A percentile compares a stretch with the other conserved stretches of the same genome.
These are phyloP conservation scores for Penicillium sp. DNA, from an alignment of 2,329 filamentous ascomycete species.

Conservation along the genomic window DNA sequence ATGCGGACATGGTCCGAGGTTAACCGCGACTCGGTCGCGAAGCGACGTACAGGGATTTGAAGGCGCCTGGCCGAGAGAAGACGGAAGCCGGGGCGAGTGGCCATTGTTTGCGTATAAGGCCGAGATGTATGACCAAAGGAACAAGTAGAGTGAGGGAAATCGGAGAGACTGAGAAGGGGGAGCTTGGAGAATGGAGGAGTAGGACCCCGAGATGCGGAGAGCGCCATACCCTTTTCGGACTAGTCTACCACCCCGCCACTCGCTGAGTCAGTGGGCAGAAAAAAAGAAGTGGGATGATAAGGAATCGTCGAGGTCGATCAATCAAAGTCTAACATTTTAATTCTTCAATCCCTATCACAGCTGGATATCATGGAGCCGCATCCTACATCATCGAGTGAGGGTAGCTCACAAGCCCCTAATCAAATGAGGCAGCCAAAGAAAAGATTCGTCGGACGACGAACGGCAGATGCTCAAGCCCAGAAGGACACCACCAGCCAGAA, in stretches of 20 bases:
- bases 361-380: neutral
- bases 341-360: neutral
- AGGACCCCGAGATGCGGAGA: slow-evolving; percentile 31
- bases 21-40: slow-evolving; percentile 42
- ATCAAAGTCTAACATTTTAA: neutral
- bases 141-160: neutral
- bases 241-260: slow-evolving; percentile 18
- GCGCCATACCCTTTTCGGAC: slow-evolving; percentile 15
- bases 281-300: slow-evolving; percentile 21
- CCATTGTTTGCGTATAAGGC: slow-evolving; percentile 17
- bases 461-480: slow-evolving; percentile 56
- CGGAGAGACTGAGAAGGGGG: neutral
- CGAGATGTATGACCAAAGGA: neutral
- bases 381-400: neutral
- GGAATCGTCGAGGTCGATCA: slow-evolving; percentile 1
- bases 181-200: slow-evolving; percentile 8
- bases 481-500: slow-evolving; percentile 57
- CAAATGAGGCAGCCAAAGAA: slow-evolving; percentile 71
- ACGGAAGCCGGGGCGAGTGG: slow-evolving; percentile 25
- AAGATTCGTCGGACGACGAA: slow-evolving; percentile 80
- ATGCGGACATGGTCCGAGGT: slow-evolving; percentile 50
- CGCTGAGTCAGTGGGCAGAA: slow-evolving; percentile 11
- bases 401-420: slow-evolving; percentile 8
- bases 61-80: slow-evolving; percentile 30
- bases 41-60: slow-evolving; percentile 26